Evolutionary conservation across 331 rosid genomes (phyloP).

Genomic region (Prunus yedoensis): DNA sequence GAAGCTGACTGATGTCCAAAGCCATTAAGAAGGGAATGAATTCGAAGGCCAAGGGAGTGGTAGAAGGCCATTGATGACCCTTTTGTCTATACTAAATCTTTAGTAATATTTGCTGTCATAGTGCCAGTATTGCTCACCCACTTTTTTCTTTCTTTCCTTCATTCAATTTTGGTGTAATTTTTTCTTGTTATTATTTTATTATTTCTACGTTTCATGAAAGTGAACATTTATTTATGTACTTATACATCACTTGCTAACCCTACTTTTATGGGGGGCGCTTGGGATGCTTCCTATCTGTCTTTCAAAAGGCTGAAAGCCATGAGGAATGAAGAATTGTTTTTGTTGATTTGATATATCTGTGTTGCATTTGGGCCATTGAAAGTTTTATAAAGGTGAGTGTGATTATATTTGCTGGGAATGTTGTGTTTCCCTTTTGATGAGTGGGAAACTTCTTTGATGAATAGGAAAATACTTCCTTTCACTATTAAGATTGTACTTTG

Average conservation of each 20-base stretch:
- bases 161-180: conserved; percentile 33
- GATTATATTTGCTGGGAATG: conserved; percentile 48
- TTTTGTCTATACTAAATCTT: conserved; percentile 36
- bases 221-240: conserved; percentile 14
- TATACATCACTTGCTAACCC: conserved; percentile 35
- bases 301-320: conserved; percentile 61
- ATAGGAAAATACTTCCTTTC: conserved; percentile 14
- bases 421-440: conserved; percentile 44
- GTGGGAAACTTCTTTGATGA: conserved; percentile 26
- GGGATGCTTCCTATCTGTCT: conserved; percentile 61
- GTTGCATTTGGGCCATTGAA: conserved; percentile 54
- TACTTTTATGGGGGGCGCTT: conserved; percentile 47
- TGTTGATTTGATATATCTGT: conserved; percentile 66
- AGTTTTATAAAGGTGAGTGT: conserved; percentile 51
- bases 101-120: conserved; percentile 38
- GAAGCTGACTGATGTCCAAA: conserved; percentile 47
- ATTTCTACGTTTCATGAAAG: conserved; percentile 18
- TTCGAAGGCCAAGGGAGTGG: conserved; percentile 48
- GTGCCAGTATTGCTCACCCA: conserved; percentile 32
- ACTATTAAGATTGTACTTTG: conserved; percentile 36
- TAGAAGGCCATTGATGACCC: conserved; percentile 51
- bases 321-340: conserved; percentile 50
- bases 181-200: conserved; percentile 14
- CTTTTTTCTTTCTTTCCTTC: conserved; percentile 20
- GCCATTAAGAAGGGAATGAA: conserved; percentile 32